Evolutionary conservation across 257 asterid genomes (phyloP), one percentile per base, ranked within the genome.

Genomic region (Henckelia pumila): DNA sequence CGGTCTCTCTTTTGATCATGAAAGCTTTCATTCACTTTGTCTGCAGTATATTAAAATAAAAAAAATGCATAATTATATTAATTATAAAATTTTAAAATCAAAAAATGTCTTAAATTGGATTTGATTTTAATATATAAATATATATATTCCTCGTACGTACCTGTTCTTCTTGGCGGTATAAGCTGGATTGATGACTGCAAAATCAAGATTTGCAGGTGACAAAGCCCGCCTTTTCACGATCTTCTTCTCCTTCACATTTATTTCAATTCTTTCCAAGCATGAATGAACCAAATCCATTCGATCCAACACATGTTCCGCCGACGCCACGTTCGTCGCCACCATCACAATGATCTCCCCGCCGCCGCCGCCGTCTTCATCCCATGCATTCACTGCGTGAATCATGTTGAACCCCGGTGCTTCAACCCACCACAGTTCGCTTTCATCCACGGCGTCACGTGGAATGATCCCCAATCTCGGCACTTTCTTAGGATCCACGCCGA

Each of bases 351-450:
- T 73, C 52, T 40, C 52, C 52, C 19, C 52, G 37, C 82, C 79
- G 1, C n/a, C n/a, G n/a, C 91, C 91, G 62, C 72, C 86, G 22
- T 84, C 90, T 65, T 85, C 90, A 8, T 88, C 93, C 95, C 93
- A 86, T 17, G 91, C 87, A 37, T 86, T 88, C 2, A 80, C 78
- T 2, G 79, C 85, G 73, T 88, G 95, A 0, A 84, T 1, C 56
- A 70, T 63, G 28, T 88, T 88, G 21, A 88, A 68, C 21, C 90
- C 93, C 21, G 85, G 76, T 23, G 75, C 93, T 6, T 85, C 87
- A 6, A 79, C 72, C 95, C 89, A 85, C 67, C 23, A 55, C 84
- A 88, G 84, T 32, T 73, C 76, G 0, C 75, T 60, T 63, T 79
- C 94, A 23, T 84, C 77, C 76, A 32, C 72, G 4, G 89, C 91